Evolutionary conservation across 2,329 filamentous ascomycete species (phyloP), one percentile per base, ranked within the genome.

Genomic region (Cladosporium sp.): DNA sequence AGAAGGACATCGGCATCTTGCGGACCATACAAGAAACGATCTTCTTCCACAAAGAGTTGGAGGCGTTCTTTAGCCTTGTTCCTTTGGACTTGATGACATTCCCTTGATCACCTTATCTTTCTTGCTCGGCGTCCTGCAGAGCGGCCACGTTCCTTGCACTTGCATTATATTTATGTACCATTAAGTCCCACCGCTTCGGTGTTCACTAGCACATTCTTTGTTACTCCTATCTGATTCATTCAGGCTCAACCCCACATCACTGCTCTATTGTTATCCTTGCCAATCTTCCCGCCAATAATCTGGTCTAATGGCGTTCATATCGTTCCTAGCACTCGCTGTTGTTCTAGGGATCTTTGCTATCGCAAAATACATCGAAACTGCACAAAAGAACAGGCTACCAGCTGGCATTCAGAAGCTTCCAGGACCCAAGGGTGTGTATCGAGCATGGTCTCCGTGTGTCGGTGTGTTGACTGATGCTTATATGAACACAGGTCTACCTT

Each of bases 401-500:
- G 64, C 66, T 58, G 67, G 68, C 28, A 56, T 68, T 37, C 62
- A 65, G 40, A 68, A 59, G 59, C 68, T 73, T 44, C 71, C 71
- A n/a, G 71, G 71, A 5, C 71, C 71, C 5, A 71, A 67, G 67
- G 71, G 71, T 71, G 40, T 16, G 67, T 59, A 3, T 44, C 16
- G 35, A 60, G 23, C 33, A 21, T 26, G 37, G n/a, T 23, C 5
- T 14, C 21, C 5, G 56, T 31, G 16, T 11, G 7, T 33, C 29
- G 10, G 3, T 10, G n/a, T 21, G 8, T 46, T 46, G n/a, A 1
- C 49, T 46, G 18, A 31, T 31, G 55, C 21, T 64, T 1, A 28
- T 31, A 60, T 11, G 18, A 46, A 28, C 23, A 40, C 68, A 81
- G 80, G 79, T 29, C 78, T 78, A 52, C 80, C 80, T 2, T 72